Evolutionary conservation across 2,329 filamentous ascomycete species (phyloP), one percentile per base, ranked within the genome.

Genomic region (Apiospora malaysiana): DNA sequence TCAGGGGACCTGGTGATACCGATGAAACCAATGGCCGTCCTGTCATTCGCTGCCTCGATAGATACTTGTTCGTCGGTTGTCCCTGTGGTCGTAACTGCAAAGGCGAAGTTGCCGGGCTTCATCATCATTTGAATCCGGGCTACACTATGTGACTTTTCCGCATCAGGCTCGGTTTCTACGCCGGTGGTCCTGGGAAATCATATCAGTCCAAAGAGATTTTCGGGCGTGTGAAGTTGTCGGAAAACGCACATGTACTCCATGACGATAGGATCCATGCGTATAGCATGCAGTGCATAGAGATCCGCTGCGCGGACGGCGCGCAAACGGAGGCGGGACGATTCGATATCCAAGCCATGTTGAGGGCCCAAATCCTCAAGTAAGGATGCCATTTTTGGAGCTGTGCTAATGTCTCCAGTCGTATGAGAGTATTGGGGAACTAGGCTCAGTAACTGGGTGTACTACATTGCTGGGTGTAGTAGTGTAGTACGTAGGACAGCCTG

Each of bases 221-320:
- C 10, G 5, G 1, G 1, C 10, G 14, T 4, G 8, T 2, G 42
- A 12, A 1, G 25, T 21, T 40, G 4, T 8, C 1, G 12, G 10
- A 27, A 2, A 7, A 46, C 23, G n/a, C 43, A 65, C 68, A 69
- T 69, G 51, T 69, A 51, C 18, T 65, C 25, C 68, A 69, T 69
- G 47, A 47, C 51, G 16, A 27, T 23, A 8, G 68, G 51, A 37
- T 65, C 42, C 3, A 25, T 37, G 16, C 68, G 47, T 27, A 69
- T 65, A 16, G 3, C 40, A 56, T 69, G 68, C 12, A 69, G 37
- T 47, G 90, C 85, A 69, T 86, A 80, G 69, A 73, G 79, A 56
- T 85, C 82, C 25, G 81, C 80, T 68, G 83, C 79, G 27, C 76
- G 74, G 70, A 80, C 78, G 18, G 80, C 74, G 72, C 81, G 78